Evolutionary conservation across 208 protist genomes (phyloP), one percentile per base, ranked within the genome.

Genomic region (Leptomonas seymouri): DNA sequence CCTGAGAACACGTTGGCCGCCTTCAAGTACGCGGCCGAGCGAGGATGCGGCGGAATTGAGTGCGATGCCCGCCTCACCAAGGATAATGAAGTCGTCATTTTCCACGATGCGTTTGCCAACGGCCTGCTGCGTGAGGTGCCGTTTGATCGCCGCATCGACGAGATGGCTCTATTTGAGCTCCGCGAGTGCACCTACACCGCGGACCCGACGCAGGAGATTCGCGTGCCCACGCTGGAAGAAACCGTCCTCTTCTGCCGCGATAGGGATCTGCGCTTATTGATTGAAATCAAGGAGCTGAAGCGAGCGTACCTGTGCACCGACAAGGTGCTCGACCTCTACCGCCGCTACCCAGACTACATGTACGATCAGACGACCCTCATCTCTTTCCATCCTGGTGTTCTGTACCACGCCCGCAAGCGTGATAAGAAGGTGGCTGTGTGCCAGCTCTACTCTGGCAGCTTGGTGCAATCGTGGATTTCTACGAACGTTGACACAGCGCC

Each of bases 1-100:
- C 90, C 90, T 1, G 90, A 97, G 73, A 97, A 97, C 73, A 96
- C 93, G 23, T 66, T 97, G 23, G 76, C 81, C n/a, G 90, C 93
- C 20, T 94, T 94, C 61, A 80, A 87, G 80, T 93, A 95, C 71
- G 90, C 90, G 5, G 77, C 93, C 41, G 80, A 76, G 34, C 85
- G 81, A 48, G 87, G 87, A 11, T 85, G 74, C 21, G 74, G 80
- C 7, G 93, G 93, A 4, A 74, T 97, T 31, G 93, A 95, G 76
- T 84, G 86, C 42, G 93, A 97, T 56, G 87, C 90, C 30, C 89
- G 89, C n/a, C 85, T 97, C 1, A 89, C 89, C 0, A 93, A 93
- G 63, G 90, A 96, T 71, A 91, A 87, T 45, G 85, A 94, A 39
- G 63, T 93, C 7, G 85, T 94, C 25, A 73, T 95, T 27, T 95